Conservation (phyloP, 306 rosid species). For the Cucumis hystrix region DNA sequence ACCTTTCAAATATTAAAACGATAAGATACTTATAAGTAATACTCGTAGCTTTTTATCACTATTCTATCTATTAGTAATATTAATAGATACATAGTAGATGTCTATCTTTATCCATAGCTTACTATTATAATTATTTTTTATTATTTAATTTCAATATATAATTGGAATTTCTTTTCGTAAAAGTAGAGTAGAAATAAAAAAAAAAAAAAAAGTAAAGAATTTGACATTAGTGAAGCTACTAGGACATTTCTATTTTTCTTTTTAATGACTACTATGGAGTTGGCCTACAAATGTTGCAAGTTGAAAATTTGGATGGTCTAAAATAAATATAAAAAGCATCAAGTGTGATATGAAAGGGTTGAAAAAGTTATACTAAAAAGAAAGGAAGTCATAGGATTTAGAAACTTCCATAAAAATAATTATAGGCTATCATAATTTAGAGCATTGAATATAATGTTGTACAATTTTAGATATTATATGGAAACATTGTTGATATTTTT, state of each 20-base stretch:
- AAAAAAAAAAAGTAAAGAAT: not conserved
- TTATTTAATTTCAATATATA: not conserved
- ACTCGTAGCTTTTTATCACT: too few species aligned
- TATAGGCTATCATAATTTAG: not conserved
- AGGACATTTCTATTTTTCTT: not conserved
- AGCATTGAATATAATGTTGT: not conserved
- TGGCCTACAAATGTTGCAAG: not conserved
- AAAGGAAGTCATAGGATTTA: too few species aligned
- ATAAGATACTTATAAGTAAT: too few species aligned
- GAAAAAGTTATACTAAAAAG: not conserved
- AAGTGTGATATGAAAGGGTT: not conserved
- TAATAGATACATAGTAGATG: too few species aligned
- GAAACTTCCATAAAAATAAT: not conserved
- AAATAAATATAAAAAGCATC: not conserved
- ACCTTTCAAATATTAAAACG: too few species aligned
- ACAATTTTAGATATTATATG: not conserved
- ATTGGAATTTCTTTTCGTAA: not conserved
- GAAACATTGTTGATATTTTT: too few species aligned
- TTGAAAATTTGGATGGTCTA: not conserved
- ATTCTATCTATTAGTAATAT: too few species aligned
- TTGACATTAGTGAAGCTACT: not conserved
- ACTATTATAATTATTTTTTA: too few species aligned
- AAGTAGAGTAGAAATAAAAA: not conserved
- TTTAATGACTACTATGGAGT: not conserved
- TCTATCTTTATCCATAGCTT: too few species aligned